Evolutionary conservation across 495 filamentous ascomycete species (phyloP).

Genomic region (Penicillium lagena): DNA sequence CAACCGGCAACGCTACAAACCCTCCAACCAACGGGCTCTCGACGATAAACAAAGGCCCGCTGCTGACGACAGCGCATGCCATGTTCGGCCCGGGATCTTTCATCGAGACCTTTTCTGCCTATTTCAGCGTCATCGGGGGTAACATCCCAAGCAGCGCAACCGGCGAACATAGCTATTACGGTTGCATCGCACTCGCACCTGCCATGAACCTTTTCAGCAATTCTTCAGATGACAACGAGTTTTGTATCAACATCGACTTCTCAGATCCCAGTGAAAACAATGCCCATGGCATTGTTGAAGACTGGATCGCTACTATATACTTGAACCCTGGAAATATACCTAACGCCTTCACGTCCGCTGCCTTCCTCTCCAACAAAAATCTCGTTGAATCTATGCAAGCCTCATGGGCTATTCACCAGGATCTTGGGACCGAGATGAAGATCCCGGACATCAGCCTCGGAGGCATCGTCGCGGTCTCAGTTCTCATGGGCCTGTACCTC

Average conservation of each 20-base stretch:
- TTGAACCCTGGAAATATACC: neutral
- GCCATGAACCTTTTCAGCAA: too few relatives aligned
- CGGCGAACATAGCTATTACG: neutral
- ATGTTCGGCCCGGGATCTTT: conserved; percentile 25
- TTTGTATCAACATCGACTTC: too few relatives aligned
- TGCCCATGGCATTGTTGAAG: neutral
- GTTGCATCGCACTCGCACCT: neutral
- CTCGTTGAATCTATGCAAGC: neutral
- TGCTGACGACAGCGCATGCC: conserved; percentile 19
- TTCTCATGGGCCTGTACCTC: conserved; percentile 1
- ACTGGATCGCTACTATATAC: neutral
- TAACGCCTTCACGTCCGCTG: neutral
- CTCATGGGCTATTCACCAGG: neutral
- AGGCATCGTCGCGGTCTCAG: neutral
- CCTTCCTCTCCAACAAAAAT: neutral
- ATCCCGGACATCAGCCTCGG: neutral
- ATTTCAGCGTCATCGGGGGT: neutral
- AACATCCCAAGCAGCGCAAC: neutral
- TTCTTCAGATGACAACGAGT: too few relatives aligned
- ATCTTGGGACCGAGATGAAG: conserved; percentile 1
- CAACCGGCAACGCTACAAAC: too few relatives aligned
- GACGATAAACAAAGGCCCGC: conserved; percentile 12
- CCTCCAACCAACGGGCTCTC: neutral
- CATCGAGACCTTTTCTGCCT: conserved; percentile 2
- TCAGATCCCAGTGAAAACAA: too few relatives aligned